Evolutionary conservation across 495 filamentous ascomycete genomes (phyloP).

Genomic region (Chaetomium fimeti): DNA sequence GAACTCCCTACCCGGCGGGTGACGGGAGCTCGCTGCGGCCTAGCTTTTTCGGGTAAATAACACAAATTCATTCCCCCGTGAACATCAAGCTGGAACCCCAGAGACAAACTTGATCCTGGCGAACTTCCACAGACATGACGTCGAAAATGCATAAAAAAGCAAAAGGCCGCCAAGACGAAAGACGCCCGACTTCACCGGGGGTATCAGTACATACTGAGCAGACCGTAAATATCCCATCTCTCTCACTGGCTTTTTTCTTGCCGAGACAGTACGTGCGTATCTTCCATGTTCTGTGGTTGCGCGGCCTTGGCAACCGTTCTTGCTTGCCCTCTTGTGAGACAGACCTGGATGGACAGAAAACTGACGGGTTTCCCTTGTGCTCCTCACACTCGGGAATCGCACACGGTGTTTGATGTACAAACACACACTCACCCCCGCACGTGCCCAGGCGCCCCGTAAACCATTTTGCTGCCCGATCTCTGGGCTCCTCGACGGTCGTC

Average conservation of each 20-base stretch:
- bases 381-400: not conserved
- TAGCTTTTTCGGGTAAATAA: not conserved
- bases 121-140: not conserved
- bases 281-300: conserved; percentile 9
- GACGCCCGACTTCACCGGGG: not conserved
- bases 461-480: conserved; percentile 6
- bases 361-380: not conserved
- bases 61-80: not conserved
- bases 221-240: not conserved
- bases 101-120: not conserved
- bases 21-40: not conserved
- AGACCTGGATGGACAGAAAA: not conserved
- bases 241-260: not conserved
- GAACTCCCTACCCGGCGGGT: no score
- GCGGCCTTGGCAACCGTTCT: conserved; percentile 20
- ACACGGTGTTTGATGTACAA: conserved; percentile 3
- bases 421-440: not conserved
- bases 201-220: not conserved
- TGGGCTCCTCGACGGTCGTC: not conserved
- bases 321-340: conserved; percentile 12
- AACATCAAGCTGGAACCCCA: not conserved
- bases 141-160: not conserved
- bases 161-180: not conserved
- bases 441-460: no score
- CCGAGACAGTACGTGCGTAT: conserved; percentile 27